These are phyloP conservation scores for Microdochium trichocladiopsis DNA, from an alignment of 2,329 filamentous ascomycete genomes.

Conservation along the genomic window DNA sequence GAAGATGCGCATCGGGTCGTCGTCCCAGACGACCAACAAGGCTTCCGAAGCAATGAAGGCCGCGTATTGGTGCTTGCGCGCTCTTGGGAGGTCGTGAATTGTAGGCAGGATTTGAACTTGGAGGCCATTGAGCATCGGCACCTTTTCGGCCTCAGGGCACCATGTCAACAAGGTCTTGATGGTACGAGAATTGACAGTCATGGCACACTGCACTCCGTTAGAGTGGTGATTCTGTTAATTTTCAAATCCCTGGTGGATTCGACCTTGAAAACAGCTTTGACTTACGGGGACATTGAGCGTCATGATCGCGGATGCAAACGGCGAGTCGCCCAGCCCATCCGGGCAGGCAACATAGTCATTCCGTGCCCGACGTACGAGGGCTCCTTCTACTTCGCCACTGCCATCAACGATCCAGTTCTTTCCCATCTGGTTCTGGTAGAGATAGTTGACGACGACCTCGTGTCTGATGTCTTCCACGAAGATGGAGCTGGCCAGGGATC, in stretches of 20 bases:
- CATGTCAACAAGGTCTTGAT: constrained; percentile 72
- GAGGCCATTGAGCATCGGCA: constrained; percentile 71
- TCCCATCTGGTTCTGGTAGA: constrained; percentile 79
- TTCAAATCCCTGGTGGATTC: no score
- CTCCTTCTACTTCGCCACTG: constrained; percentile 62
- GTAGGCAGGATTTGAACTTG: constrained; percentile 69
- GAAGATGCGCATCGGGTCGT: constrained; percentile 66
- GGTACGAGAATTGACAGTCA: constrained; percentile 74
- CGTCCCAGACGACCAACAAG: constrained; percentile 75
- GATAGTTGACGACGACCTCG: constrained; percentile 77
- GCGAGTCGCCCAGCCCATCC: constrained; percentile 52
- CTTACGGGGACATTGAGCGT: constrained; percentile 66
- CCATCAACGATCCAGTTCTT: constrained; percentile 41
- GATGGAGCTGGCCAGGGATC: constrained; percentile 39
- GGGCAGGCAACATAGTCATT: constrained; percentile 70
- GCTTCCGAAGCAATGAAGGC: constrained; percentile 69
- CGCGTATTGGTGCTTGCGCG: constrained; percentile 73
- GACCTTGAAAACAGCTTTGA: no score
- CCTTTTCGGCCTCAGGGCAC: constrained; percentile 66
- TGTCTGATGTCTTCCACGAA: constrained; percentile 69
- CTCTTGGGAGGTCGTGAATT: constrained; percentile 61
- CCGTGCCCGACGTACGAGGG: constrained; percentile 60
- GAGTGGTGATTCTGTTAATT: no score
- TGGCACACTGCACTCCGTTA: constrained; percentile 55
- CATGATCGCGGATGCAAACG: constrained; percentile 57